Conservation (phyloP, 2,329 filamentous ascomycete species). For the Arthrobotrys musiformis region DNA sequence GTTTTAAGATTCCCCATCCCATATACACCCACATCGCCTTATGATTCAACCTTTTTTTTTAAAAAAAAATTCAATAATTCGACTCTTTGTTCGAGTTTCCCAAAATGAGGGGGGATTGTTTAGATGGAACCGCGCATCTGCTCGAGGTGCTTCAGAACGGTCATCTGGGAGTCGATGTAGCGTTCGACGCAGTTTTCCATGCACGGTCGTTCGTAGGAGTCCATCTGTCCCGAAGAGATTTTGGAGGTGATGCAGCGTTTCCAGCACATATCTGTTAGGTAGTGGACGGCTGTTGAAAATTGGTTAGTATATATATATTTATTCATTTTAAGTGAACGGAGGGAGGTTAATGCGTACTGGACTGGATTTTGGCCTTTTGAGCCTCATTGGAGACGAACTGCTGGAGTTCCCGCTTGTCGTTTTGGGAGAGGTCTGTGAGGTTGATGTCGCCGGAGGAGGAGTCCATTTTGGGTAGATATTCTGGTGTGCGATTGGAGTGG, state of each 20-base stretch:
- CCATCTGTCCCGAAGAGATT: conserved; percentile 78
- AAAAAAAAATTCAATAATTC: too few relatives aligned
- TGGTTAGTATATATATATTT: conserved; percentile 60
- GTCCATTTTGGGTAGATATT: conserved; percentile 60
- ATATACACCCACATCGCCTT: neutral
- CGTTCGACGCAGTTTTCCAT: conserved; percentile 92
- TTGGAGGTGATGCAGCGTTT: conserved; percentile 84
- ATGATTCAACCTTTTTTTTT: neutral
- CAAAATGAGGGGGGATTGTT: too few relatives aligned
- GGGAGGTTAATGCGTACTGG: conserved; percentile 67
- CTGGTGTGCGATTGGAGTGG: neutral
- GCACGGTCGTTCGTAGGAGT: conserved; percentile 81
- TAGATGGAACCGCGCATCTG: conserved; percentile 66
- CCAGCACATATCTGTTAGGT: conserved; percentile 84
- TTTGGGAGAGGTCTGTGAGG: conserved; percentile 78
- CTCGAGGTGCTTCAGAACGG: conserved; percentile 87
- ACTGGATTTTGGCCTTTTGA: conserved; percentile 73
- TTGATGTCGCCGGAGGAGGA: conserved; percentile 66
- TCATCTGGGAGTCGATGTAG: conserved; percentile 87
- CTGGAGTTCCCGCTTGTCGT: conserved; percentile 87
- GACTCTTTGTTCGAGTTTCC: too few relatives aligned
- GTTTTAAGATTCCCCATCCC: too few relatives aligned
- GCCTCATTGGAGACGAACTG: conserved; percentile 85
- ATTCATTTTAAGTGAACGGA: conserved; percentile 58
- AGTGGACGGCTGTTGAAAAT: conserved; percentile 70